Base-by-base conservation (phyloP, 1,284 basidiomycete genomes). In the Ceratobasidium sp. region DNA sequence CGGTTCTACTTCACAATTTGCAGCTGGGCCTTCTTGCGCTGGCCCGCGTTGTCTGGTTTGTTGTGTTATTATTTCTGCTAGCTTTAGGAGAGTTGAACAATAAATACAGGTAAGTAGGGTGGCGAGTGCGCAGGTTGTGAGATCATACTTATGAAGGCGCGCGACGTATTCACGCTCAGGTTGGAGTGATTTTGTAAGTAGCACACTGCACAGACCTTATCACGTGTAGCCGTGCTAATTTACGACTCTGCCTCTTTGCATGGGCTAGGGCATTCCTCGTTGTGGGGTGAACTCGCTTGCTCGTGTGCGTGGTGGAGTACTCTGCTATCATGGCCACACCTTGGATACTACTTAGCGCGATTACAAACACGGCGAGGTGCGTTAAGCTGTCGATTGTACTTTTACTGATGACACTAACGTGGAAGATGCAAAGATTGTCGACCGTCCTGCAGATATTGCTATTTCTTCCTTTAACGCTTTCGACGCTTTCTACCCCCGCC, bases 361-460 rank as follows among this genome's bases (percentile, higher is more conserved):
- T 77, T 26, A 69, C 76, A 31, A 77, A 69, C 39, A 49, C 47
- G 20, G 76, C 76, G n/a, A 77, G 67, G 76, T 77, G 4, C 28
- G 76, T 69, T 47, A 26, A n/a, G n/a, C 6, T 26, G n/a, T 26
- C 54, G 7, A 4, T 47, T 51, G n/a, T 33, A 20, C 10, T 11
- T 13, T 60, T 13, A 28, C 20, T 39, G 28, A 64, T 31, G 6
- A 13, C 7, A 73, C 42, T 53, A 23, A 77, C 37, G 60, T 68
- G 56, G 56, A 74, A 23, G 42, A 35, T 35, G 53, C 17, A 71
- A 49, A 80, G 78, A 39, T 67, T 76, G 58, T 65, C 53, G 60
- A 94, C 92, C 54, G 92, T 89, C 78, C 81, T 91, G 45, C 93
- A 95, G 82, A 93, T 95, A 79, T 86, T 96, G 75, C 88, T 95